Evolutionary conservation across 768 basidiomycete genomes (phyloP), one percentile per base, ranked within the genome.

Genomic region (Lactifluus rugatus): DNA sequence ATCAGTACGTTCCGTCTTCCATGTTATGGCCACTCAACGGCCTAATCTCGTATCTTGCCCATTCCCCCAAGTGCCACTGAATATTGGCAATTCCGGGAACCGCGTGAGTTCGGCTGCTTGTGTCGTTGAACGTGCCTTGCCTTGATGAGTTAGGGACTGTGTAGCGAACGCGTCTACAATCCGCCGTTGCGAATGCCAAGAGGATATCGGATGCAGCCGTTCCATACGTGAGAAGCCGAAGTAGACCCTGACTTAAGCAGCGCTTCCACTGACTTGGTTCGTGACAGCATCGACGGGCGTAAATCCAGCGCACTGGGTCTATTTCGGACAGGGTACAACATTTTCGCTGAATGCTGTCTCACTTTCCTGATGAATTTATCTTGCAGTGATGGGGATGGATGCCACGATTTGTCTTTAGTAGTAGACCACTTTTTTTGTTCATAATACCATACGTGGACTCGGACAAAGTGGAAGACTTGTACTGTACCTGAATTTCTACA

Each of bases 11-110:
- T 14, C 21, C n/a, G n/a, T n/a, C 31, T 3, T 32, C 36, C 48
- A 46, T 5, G 17, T 36, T 23, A 5, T 21, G 21, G 11, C 21
- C 25, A 16, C 0, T 17, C 4, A 6, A 54, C 46, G 9, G 49
- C n/a, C 23, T 9, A 52, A 25, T 26, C 23, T 17, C 16, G 17
- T 50, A 21, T 5, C 14, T 14, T 32, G 17, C 19, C 4, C 37
- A 44, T 44, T 23, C 42, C 9, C 28, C 41, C n/a, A 19, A 74
- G 74, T 26, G 71, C 65, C 21, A 64, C 65, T 9, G 74, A 75
- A 56, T 81, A 76, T 62, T 81, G 80, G 81, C 72, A 81, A 48
- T 76, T 73, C 62, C 44, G 63, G 23, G 80, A 81, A 50, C 72
- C 72, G 21, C 66, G 77, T 67, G 58, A 52, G 60, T 37, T 31